Evolutionary conservation across 1,284 basidiomycete genomes (phyloP).

Genomic region (Fomes fomentarius): DNA sequence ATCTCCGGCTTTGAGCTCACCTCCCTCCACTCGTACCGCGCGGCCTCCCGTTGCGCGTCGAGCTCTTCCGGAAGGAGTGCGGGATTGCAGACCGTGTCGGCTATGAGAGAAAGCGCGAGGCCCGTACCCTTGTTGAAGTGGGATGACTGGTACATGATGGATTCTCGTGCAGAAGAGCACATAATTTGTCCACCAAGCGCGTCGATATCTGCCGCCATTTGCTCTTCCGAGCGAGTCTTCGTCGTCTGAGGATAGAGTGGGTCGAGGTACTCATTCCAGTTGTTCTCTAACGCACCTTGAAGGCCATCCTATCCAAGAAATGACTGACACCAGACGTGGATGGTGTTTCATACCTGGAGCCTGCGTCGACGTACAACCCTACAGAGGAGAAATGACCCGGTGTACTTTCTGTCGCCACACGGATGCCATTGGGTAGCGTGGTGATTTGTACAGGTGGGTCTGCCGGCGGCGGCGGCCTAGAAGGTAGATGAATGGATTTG

Average conservation of each 20-base stretch:
- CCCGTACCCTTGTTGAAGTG: conserved; percentile 88
- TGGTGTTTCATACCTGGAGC: conserved; percentile 87
- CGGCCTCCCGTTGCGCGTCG: conserved; percentile 83
- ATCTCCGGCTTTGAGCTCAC: conserved; percentile 90
- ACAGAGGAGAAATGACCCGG: conserved; percentile 96
- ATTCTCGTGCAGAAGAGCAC: conserved; percentile 90
- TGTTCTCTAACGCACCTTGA: conserved; percentile 70
- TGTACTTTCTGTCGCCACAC: conserved; percentile 89
- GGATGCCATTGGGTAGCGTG: conserved; percentile 88
- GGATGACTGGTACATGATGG: conserved; percentile 98
- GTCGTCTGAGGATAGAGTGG: conserved; percentile 53
- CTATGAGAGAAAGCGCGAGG: conserved; percentile 84
- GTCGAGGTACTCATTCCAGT: conserved; percentile 4
- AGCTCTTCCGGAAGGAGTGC: conserved; percentile 82
- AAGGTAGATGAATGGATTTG: conserved; percentile 1
- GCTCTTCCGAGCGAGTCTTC: conserved; percentile 58
- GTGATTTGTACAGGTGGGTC: conserved; percentile 62
- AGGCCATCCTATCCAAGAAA: conserved; percentile 94
- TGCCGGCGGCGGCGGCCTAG: conserved; percentile 7
- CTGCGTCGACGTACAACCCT: conserved; percentile 93
- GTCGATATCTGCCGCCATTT: conserved; percentile 87
- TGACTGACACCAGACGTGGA: conserved; percentile 85
- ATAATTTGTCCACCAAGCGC: conserved; percentile 91
- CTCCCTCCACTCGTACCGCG: conserved; percentile 92
- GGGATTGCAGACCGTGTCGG: conserved; percentile 89